These are phyloP conservation scores for Trypanosoma conorhini DNA, from an alignment of 208 protist species.

Conservation along the genomic window DNA sequence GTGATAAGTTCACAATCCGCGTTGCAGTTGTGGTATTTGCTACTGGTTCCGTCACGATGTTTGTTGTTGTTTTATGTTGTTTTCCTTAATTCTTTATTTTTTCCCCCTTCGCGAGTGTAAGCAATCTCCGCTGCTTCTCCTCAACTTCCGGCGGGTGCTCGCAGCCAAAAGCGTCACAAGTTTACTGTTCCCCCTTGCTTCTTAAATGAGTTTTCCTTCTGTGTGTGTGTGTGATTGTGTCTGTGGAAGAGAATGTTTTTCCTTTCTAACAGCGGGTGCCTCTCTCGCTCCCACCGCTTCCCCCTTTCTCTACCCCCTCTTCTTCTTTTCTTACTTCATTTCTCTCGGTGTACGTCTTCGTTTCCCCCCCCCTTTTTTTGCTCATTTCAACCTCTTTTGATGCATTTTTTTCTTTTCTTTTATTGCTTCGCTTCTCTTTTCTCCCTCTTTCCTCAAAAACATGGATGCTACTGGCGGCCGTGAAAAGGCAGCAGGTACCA, in stretches of 20 bases:
- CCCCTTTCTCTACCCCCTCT: slow-evolving; percentile 10
- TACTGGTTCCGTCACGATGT: too few species aligned
- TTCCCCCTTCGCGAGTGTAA: background rate
- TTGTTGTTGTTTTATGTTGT: background rate
- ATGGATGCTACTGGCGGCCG: too few species aligned
- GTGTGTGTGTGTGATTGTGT: slow-evolving; percentile 1
- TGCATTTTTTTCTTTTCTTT: too few species aligned
- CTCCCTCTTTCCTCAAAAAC: too few species aligned
- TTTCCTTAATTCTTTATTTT: background rate
- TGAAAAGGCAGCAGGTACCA: background rate
- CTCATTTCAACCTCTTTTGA: too few species aligned
- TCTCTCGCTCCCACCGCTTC: slow-evolving; percentile 9
- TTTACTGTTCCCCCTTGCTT: background rate
- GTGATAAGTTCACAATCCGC: background rate
- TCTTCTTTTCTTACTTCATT: background rate
- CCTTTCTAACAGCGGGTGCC: slow-evolving; percentile 18
- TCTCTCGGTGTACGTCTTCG: background rate
- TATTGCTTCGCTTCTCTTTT: too few species aligned
- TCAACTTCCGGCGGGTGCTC: background rate
- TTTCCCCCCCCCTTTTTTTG: background rate
- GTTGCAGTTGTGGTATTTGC: too few species aligned
- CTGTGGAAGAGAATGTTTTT: slow-evolving; percentile 4
- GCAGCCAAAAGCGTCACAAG: too few species aligned
- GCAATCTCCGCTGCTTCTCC: background rate
- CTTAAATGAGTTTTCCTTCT: slow-evolving; percentile 15